Percentiles rank a stretch among this genome's conserved stretches.
These are phyloP conservation scores for Phytophthora litchii DNA, from an alignment of 352 stramenopile species.

Conservation along the genomic window DNA sequence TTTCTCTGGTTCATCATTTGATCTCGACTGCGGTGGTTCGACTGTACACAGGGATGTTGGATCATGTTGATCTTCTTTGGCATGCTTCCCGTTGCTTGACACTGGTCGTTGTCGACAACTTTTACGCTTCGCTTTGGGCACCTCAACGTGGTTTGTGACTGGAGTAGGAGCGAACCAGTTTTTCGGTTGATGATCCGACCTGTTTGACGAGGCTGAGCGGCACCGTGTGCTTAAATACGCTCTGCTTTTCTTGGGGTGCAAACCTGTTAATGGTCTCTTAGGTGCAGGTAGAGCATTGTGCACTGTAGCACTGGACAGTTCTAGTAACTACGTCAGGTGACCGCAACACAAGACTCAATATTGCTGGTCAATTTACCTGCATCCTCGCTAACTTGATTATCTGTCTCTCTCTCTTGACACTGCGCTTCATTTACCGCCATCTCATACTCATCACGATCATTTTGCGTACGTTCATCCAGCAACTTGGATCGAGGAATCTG, in stretches of 20 bases:
- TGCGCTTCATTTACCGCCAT: background rate
- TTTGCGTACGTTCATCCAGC: conserved; percentile 5
- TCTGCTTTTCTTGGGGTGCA: conserved; percentile 25
- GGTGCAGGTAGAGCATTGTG: conserved; percentile 29
- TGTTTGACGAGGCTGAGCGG: conserved; percentile 16
- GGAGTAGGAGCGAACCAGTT: conserved; percentile 34
- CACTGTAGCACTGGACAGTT: conserved; percentile 13
- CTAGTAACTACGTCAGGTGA: background rate
- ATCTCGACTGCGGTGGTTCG: background rate
- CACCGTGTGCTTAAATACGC: conserved; percentile 14
- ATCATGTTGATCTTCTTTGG: conserved; percentile 2
- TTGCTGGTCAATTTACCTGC: conserved; percentile 12
- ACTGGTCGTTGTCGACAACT: conserved; percentile 9
- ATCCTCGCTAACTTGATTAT: conserved; percentile 17
- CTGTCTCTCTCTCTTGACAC: background rate
- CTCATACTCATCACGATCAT: conserved; percentile 10
- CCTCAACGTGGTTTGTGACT: background rate
- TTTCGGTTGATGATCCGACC: conserved; percentile 17
- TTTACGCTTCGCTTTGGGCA: conserved; percentile 12
- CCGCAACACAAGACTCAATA: background rate
- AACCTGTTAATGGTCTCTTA: conserved; percentile 21
- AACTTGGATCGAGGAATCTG: conserved; percentile 23
- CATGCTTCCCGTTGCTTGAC: background rate
- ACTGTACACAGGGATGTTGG: background rate
- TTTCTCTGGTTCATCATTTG: conserved; percentile 7